Conservation (phyloP, 345 rosid species). For the Ceriops decandra region DNA sequence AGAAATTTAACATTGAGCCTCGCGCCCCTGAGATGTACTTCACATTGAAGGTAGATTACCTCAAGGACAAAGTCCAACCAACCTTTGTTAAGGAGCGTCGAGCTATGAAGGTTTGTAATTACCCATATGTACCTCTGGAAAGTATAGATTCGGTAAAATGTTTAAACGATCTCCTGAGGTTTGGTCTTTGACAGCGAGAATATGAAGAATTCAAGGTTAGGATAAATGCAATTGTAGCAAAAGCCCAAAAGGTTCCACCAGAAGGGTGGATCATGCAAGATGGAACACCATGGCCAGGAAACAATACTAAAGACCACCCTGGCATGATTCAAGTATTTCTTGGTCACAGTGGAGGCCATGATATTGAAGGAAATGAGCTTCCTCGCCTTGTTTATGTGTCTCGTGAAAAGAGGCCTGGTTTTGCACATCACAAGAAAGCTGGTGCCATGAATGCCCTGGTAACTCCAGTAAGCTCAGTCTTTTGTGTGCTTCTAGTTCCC, state of each 20-base stretch:
- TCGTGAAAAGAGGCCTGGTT: slow-evolving; percentile 37
- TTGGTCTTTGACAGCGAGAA: slow-evolving; percentile 59
- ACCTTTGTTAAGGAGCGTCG: slow-evolving; percentile 90
- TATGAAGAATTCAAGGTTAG: slow-evolving; percentile 96
- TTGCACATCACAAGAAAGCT: slow-evolving; percentile 76
- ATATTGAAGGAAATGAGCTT: slow-evolving; percentile 34
- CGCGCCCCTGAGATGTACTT: slow-evolving; percentile 37
- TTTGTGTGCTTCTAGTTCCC: slow-evolving; percentile 7
- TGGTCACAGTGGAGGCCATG: slow-evolving; percentile 34
- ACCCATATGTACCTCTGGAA: too few relatives aligned
- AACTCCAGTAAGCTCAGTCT: slow-evolving; percentile 4
- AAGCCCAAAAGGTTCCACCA: slow-evolving; percentile 70
- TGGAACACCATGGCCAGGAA: slow-evolving; percentile 99
- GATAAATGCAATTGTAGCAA: slow-evolving; percentile 82
- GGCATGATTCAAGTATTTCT: slow-evolving; percentile 73
- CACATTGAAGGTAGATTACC: slow-evolving; percentile 71
- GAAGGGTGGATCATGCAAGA: slow-evolving; percentile 99
- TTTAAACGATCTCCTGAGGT: background rate
- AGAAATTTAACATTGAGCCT: slow-evolving; percentile 34
- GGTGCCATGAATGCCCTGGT: slow-evolving; percentile 98
- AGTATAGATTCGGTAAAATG: too few relatives aligned
- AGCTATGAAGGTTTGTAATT: slow-evolving; percentile 78
- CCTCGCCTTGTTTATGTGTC: slow-evolving; percentile 36
- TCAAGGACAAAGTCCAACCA: slow-evolving; percentile 95
- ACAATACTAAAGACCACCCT: slow-evolving; percentile 95